Percentiles rank a stretch among this genome's conserved stretches.
These are phyloP conservation scores for Colletotrichum sp. DNA, from an alignment of 2,329 filamentous ascomycete genomes.

Conservation along the genomic window DNA sequence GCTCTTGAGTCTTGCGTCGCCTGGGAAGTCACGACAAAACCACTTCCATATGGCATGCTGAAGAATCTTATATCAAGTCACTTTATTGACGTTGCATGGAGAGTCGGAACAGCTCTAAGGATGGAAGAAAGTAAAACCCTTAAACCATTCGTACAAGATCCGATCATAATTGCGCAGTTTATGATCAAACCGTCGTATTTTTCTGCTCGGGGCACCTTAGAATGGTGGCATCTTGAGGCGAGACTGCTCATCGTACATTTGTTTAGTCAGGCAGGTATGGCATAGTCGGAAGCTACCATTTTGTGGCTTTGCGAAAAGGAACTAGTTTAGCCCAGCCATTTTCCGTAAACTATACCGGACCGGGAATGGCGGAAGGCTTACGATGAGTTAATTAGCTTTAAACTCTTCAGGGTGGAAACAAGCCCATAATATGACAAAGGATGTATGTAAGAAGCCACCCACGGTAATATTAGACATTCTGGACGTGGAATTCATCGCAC, in stretches of 20 bases:
- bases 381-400: neutral
- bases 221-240: neutral
- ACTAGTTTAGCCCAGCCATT: neutral
- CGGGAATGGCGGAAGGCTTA: neutral
- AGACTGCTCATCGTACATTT: neutral
- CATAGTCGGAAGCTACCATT: fast-evolving
- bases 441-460: neutral
- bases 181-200: neutral
- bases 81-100: fast-evolving
- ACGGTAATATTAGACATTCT: neutral
- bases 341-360: neutral
- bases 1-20: too few relatives aligned
- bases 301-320: neutral
- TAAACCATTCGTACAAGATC: too few relatives aligned
- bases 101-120: neutral
- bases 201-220: neutral
- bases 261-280: neutral
- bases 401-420: too few relatives aligned
- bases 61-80: neutral
- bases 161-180: too few relatives aligned
- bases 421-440: too few relatives aligned
- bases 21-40: neutral
- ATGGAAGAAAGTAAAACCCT: neutral
- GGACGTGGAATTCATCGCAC: fast-evolving
- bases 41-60: neutral